A percentile compares a stretch with the other conserved stretches of the same genome.
phyloP scores from a whole-genome alignment of 2,329 filamentous ascomycete species.

The Alternaria sp. region DNA sequence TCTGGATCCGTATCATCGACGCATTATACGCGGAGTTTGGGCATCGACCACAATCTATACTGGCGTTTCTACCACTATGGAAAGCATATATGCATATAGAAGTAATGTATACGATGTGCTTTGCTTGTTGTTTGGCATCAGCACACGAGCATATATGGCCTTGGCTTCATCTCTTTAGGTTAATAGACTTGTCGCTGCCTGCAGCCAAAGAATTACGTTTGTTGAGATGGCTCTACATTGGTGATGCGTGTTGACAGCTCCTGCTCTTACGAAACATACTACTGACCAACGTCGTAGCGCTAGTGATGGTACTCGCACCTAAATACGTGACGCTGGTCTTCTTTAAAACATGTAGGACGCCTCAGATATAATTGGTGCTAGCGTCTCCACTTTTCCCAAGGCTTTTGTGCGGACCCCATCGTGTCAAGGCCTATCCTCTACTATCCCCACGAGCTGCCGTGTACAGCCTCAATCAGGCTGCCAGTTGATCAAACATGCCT shows the following conservation, averaged over 20 bases:
- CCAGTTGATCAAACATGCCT: neutral
- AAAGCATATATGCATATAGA: constrained; percentile 3
- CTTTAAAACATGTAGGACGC: neutral
- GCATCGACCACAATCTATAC: neutral
- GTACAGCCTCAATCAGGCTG: neutral
- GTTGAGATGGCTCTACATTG: neutral
- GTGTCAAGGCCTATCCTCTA: neutral
- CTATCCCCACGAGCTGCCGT: neutral
- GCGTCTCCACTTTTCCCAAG: neutral
- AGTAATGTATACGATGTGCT: neutral
- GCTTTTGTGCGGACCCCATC: neutral
- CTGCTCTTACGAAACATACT: neutral
- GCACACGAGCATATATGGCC: neutral
- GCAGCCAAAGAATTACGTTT: neutral
- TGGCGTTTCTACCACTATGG: neutral
- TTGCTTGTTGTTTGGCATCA: neutral
- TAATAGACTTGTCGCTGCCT: neutral
- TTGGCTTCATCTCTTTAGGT: neutral
- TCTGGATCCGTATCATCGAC: neutral
- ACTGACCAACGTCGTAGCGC: neutral
- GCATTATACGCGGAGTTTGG: constrained; percentile 5
- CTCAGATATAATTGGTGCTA: neutral
- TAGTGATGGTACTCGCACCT: neutral
- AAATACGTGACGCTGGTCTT: neutral
- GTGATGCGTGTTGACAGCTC: neutral